These are phyloP conservation scores for Gnomoniopsis smithogilvyi DNA, from an alignment of 2,329 filamentous ascomycete species.

Conservation along the genomic window DNA sequence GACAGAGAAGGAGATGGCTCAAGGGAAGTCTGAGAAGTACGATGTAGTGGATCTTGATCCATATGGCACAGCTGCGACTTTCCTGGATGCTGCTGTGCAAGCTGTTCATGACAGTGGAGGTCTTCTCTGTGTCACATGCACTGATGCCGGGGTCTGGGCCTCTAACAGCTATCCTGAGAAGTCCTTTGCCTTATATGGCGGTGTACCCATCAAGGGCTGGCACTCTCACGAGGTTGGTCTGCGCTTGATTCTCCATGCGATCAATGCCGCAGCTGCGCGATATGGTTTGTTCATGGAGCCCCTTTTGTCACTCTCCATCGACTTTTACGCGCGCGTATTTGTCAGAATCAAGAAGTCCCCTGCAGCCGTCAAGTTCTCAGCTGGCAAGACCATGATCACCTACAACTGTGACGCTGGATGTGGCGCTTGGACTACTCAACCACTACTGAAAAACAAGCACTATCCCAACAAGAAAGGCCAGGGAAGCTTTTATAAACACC, in stretches of 20 bases:
- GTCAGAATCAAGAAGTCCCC: conserved; percentile 77
- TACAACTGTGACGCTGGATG: conserved; percentile 91
- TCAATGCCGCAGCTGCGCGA: conserved; percentile 75
- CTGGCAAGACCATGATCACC: conserved; percentile 87
- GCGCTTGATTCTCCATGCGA: conserved; percentile 77
- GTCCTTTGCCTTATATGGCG: conserved; percentile 89
- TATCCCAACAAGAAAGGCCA: conserved; percentile 67
- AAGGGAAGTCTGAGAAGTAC: conserved; percentile 55
- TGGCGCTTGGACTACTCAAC: conserved; percentile 85
- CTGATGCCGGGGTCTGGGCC: conserved; percentile 91
- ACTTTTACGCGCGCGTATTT: conserved; percentile 92
- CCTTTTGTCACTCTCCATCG: conserved; percentile 86
- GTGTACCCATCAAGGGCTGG: conserved; percentile 77
- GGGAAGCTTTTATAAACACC: conserved; percentile 73
- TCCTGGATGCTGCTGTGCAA: conserved; percentile 88
- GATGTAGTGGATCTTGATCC: conserved; percentile 96
- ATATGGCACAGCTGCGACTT: conserved; percentile 89
- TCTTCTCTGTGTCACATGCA: conserved; percentile 91
- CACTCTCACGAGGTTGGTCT: conserved; percentile 88
- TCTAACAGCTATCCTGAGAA: conserved; percentile 95
- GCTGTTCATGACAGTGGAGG: conserved; percentile 81
- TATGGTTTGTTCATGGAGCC: conserved; percentile 91
- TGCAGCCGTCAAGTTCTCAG: conserved; percentile 83
- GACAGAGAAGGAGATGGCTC: conserved; percentile 32
- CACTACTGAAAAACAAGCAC: conserved; percentile 66